Evolutionary conservation across 345 rosid genomes (phyloP), one percentile per base, ranked within the genome.

Genomic region (Boechera retrofracta): DNA sequence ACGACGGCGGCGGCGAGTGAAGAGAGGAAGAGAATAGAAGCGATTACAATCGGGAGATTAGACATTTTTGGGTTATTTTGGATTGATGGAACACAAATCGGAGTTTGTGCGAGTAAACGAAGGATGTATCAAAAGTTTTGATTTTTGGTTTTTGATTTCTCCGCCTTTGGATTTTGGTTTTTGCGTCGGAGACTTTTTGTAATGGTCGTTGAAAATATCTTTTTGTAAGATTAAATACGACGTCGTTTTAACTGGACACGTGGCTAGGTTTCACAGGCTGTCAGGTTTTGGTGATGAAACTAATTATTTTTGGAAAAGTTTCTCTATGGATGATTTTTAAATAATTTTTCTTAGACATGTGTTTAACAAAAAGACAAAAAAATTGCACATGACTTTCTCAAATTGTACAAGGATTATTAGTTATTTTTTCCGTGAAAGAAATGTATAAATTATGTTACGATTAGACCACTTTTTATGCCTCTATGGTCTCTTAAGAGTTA

Each of bases 1-100:
- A 68, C 2, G 82, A 59, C 7, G 85, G 70, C 7, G 81, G 55
- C 7, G 85, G 56, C n/a, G 83, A 32, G 69, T 55, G 83, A 77
- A 49, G 74, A 54, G 73, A 84, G 42, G 75, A 79, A 39, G 75
- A 86, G 51, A 12, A 38, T 15, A 10, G 62, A 67, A 67, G 76
- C 58, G 32, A 82, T 31, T 42, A 76, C 0, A 44, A 53, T 61
- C 8, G 13, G 36, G 38, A 68, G 38, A 26, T n/a, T 29, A 68
- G 79, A 36, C 82, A 79, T 74, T 18, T 41, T 18, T 41, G 26
- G 24, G 24, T n/a, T 11, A 9, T 21, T 21, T 21, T 21, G 24
- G 24, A 21, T 21, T 2, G 52, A 41, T 12, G 4, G 24, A 71
- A 44, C n/a, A 52, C n/a, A 42, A 28, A 26, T 21, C 1, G 24